These are phyloP conservation scores for Chimonanthus praecox DNA, from an alignment of 164 flowering plant genomes.

Conservation along the genomic window DNA sequence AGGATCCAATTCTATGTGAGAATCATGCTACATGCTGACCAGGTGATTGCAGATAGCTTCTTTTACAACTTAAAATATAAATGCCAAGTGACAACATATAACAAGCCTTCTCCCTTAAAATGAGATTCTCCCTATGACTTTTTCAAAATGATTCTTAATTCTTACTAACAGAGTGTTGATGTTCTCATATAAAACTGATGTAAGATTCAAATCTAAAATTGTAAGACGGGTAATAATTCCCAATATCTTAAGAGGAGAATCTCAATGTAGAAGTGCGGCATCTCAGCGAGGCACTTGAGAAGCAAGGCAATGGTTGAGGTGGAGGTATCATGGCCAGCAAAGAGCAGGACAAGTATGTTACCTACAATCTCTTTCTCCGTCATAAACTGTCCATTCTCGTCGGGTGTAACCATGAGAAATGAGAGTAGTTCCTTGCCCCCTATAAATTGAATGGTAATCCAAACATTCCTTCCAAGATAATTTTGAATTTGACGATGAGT, in stretches of 20 bases:
- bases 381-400: background rate
- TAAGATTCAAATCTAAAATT: too few relatives aligned
- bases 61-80: too few relatives aligned
- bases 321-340: conserved; percentile 1
- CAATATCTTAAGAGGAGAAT: background rate
- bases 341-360: background rate
- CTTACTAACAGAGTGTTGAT: too few relatives aligned
- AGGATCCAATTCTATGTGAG: too few relatives aligned
- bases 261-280: background rate
- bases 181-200: too few relatives aligned
- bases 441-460: background rate
- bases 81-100: too few relatives aligned
- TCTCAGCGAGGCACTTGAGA: background rate
- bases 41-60: too few relatives aligned
- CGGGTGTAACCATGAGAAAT: background rate
- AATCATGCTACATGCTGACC: too few relatives aligned
- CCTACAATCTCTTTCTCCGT: background rate
- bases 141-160: too few relatives aligned
- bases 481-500: background rate
- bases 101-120: too few relatives aligned
- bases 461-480: background rate
- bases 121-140: too few relatives aligned
- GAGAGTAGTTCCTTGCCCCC: background rate
- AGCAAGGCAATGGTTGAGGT: background rate
- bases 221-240: too few relatives aligned